Base-by-base conservation (phyloP, 1,139 yeast species). In the Yamadazyma mexicana region DNA sequence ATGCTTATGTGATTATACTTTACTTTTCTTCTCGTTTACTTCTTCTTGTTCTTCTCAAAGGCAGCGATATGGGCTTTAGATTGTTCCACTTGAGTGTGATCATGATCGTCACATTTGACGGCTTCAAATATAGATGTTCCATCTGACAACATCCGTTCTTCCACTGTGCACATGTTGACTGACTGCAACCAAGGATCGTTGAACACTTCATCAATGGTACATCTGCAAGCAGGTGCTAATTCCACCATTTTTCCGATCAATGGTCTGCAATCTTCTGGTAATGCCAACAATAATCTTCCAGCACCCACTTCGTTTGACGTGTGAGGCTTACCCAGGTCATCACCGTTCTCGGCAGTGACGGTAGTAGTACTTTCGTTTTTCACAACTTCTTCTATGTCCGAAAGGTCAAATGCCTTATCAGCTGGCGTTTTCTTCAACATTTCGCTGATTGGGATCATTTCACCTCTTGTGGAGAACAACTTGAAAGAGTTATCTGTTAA, bases 31-130 rank as follows among this genome's bases (percentile, higher is more conserved):
- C n/a, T n/a, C n/a, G n/a, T n/a, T n/a, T 58, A 66, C 51, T 75
- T 73, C 57, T 75, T 79, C 61, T 83, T 85, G 51, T 76, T 81
- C 69, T 83, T 86, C 57, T 91, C 97, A 50, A 88, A 75, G 38
- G 94, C 86, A 12, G 97, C 96, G 64, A 91, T 91, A 61, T 91
- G 98, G 0, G 97, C 98, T 53, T 87, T 95, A 43, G 88, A 83
- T 59, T 87, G 96, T 52, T 88, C 95, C 38, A 91, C 97, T 51
- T 80, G 81, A 1, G 96, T 87, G 58, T 91, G 98, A 33, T 73
- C 75, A 58, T 91, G 98, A 54, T 79, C 83, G 3, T 66, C 63
- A 32, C 78, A 74, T 40, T 58, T 58, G 27, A 62, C 54, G 7
- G 67, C 70, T 33, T 59, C 68, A 52, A 57, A 64, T 14, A 43